Percentiles rank a stretch among this genome's conserved stretches.
phyloP scores from a whole-genome alignment of 108 stramenopile genomes.

The Parmales sp. region DNA sequence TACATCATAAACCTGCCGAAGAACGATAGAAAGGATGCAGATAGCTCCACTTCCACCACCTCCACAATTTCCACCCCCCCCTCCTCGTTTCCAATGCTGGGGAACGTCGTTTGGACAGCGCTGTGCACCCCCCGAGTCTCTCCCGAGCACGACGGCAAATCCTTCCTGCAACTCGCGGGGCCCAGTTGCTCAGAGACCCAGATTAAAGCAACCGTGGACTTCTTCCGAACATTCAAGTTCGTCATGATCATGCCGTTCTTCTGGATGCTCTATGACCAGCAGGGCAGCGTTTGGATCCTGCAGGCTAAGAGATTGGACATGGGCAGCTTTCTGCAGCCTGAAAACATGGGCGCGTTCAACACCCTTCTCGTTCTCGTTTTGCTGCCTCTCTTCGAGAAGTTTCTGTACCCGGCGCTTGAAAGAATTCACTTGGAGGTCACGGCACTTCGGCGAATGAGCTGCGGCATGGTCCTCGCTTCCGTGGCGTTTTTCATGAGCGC shows the following conservation, averaged over 20 bases:
- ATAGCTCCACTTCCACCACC: not conserved
- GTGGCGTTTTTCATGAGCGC: conserved; percentile 39
- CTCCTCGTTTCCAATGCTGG: not conserved
- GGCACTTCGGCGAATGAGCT: conserved; percentile 40
- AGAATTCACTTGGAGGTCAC: conserved; percentile 19
- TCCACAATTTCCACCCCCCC: not conserved
- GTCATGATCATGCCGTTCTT: conserved; percentile 44
- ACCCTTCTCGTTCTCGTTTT: conserved; percentile 49
- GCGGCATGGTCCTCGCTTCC: conserved; percentile 48
- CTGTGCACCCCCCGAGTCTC: not conserved
- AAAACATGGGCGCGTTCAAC: conserved; percentile 46
- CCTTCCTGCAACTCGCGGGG: not conserved
- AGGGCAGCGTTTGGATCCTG: conserved; percentile 51
- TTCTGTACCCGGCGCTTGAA: conserved; percentile 46
- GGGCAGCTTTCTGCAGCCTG: conserved; percentile 40
- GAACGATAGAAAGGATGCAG: not conserved
- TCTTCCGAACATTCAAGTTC: not conserved
- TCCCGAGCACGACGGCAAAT: not conserved
- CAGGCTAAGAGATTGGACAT: conserved; percentile 44
- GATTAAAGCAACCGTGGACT: not conserved
- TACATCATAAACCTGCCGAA: not conserved
- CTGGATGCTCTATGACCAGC: conserved; percentile 65
- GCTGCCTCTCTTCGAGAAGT: conserved; percentile 49
- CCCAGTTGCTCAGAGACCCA: too few relatives aligned
- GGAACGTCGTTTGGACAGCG: not conserved